Evolutionary conservation across 257 asterid genomes (phyloP), one percentile per base, ranked within the genome.

Genomic region (Solanum chaucha): DNA sequence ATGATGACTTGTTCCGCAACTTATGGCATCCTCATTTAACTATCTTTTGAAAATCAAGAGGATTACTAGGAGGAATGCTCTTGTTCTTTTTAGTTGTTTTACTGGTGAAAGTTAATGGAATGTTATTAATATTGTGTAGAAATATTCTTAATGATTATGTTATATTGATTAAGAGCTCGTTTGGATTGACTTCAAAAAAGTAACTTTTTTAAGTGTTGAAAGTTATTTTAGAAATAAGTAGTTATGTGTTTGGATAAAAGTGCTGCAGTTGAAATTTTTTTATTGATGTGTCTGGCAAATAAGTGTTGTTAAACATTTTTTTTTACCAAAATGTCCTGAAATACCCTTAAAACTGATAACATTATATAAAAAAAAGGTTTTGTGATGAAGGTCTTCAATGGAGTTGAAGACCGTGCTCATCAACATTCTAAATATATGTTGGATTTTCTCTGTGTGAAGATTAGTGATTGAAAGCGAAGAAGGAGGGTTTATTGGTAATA

Each of bases 331-430:
- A 44, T 44, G 55, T 44, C 55, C 15, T 44, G 55, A 46, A 46
- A 46, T 46, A 13, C 58, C 58, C 58, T 13, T 46, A 46, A 46
- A 46, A 46, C 0, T 13, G 58, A 12, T 46, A 46, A 46, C 58
- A 13, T 46, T 46, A 46, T 46, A 11, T 55, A 87, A 85, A 51
- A 73, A 74, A 73, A 90, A 73, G 89, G 86, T 46, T 20, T 90
- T 91, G 73, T 87, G 92, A 68, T 73, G 87, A 32, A 83, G 55
- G 46, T 86, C 86, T 17, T 86, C 89, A 75, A 90, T 30, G 86
- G 93, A 88, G 83, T 86, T 89, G 92, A 92, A 72, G 86, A 88
- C 2, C n/a, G 41, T 61, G 86, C 65, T 86, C 22, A 89, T 90
- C 96, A 92, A 90, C 83, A 74, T 65, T 46, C 30, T 73, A 8